phyloP scores from a whole-genome alignment of 495 filamentous ascomycete species.

The Penicillium taxi region DNA sequence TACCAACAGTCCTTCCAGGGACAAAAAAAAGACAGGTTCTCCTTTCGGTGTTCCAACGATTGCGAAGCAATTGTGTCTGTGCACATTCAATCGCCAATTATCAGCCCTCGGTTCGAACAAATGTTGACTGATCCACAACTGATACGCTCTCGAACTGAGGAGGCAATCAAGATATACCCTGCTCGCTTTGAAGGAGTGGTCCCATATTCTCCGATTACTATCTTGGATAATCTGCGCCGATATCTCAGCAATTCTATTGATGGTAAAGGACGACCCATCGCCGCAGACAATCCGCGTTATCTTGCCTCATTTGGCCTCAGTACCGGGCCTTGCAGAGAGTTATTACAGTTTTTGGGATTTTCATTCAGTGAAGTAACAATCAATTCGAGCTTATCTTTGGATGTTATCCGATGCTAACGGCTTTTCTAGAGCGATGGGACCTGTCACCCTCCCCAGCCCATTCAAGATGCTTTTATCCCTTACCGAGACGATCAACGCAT shows the following conservation, averaged over 20 bases:
- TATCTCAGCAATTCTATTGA: slow-evolving; percentile 58
- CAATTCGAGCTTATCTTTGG: background rate
- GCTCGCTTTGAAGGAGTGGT: slow-evolving; percentile 49
- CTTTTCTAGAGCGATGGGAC: slow-evolving; percentile 24
- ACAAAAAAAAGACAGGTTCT: slow-evolving; percentile 32
- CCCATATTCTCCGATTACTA: slow-evolving; percentile 37
- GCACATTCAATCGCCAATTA: slow-evolving; percentile 44
- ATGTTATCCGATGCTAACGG: slow-evolving; percentile 9
- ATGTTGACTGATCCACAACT: slow-evolving; percentile 49
- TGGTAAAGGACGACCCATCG: slow-evolving; percentile 41
- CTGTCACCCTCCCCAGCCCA: slow-evolving; percentile 43
- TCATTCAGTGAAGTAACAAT: slow-evolving; percentile 24
- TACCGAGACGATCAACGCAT: slow-evolving; percentile 38
- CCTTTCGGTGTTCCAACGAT: slow-evolving; percentile 54
- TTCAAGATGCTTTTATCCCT: slow-evolving; percentile 26
- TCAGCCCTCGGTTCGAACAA: slow-evolving; percentile 40
- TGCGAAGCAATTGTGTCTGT: slow-evolving; percentile 52
- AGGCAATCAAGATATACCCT: slow-evolving; percentile 48
- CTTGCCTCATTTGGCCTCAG: slow-evolving; percentile 55
- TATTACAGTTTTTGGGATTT: slow-evolving; percentile 61
- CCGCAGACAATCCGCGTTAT: slow-evolving; percentile 64
- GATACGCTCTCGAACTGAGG: slow-evolving; percentile 45
- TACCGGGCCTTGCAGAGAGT: slow-evolving; percentile 47
- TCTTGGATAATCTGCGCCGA: slow-evolving; percentile 48
- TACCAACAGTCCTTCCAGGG: too few relatives aligned